Percentiles rank a stretch among this genome's conserved stretches.
Evolutionary conservation across 208 protist genomes (phyloP).

Genomic region (Kentomonas sorsogonicus): DNA sequence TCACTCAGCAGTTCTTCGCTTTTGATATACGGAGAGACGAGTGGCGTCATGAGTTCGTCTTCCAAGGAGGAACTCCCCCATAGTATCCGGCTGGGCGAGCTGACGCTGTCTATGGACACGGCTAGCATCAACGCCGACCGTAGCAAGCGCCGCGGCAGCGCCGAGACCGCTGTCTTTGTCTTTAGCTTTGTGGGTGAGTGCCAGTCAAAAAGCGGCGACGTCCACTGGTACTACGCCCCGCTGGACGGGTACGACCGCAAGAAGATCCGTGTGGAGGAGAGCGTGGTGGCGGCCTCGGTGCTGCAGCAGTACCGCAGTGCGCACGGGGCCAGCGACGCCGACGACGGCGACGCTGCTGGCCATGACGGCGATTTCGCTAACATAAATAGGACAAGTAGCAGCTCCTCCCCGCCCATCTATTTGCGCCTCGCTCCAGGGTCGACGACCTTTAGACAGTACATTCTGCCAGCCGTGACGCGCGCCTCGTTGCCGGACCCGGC

Average conservation of each 20-base stretch:
- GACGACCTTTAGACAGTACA: too few relatives aligned
- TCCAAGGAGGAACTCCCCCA: too few relatives aligned
- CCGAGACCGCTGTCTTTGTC: too few relatives aligned
- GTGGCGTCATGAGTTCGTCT: too few relatives aligned
- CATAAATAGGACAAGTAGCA: too few relatives aligned
- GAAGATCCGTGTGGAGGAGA: slow-evolving; percentile 63
- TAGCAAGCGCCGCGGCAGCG: slow-evolving; percentile 18
- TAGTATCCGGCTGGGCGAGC: slow-evolving; percentile 14
- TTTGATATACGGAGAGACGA: too few relatives aligned
- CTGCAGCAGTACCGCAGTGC: slow-evolving; percentile 6
- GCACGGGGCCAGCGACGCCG: not conserved
- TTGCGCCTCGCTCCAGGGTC: too few relatives aligned
- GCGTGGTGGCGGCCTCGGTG: slow-evolving; percentile 32
- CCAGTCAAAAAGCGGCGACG: slow-evolving; percentile 1
- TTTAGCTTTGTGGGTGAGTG: slow-evolving; percentile 62
- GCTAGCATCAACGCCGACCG: slow-evolving; percentile 2
- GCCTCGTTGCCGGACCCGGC: too few relatives aligned
- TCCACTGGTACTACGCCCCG: slow-evolving; percentile 65
- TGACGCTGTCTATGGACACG: slow-evolving; percentile 14
- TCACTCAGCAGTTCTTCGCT: not conserved
- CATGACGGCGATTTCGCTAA: too few relatives aligned
- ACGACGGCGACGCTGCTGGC: not conserved
- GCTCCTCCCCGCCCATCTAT: too few relatives aligned
- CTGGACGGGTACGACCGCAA: slow-evolving; percentile 57
- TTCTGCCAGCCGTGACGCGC: too few relatives aligned